Evolutionary conservation across 768 basidiomycete genomes (phyloP).

Genomic region (Tulasnella sp.): DNA sequence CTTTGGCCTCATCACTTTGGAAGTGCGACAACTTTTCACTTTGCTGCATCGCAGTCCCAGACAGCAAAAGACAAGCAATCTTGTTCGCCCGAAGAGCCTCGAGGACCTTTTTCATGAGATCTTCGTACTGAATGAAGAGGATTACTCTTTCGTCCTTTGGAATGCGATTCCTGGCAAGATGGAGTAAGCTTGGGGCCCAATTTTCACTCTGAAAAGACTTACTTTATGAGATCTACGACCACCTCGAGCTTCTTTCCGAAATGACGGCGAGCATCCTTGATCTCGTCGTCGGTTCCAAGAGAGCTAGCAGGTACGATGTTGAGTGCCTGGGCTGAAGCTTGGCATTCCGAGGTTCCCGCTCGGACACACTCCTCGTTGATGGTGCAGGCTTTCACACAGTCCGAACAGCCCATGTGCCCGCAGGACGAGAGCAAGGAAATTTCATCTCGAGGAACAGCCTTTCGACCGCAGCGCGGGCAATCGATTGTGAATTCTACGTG

Average conservation of each 20-base stretch:
- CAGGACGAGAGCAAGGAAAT: slow-evolving; percentile 87
- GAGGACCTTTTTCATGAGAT: slow-evolving; percentile 86
- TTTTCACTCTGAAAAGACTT: slow-evolving; percentile 32
- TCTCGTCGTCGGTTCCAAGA: slow-evolving; percentile 73
- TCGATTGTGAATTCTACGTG: slow-evolving; percentile 41
- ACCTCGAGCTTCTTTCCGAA: slow-evolving; percentile 80
- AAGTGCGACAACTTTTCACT: slow-evolving; percentile 82
- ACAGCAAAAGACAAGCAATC: slow-evolving; percentile 76
- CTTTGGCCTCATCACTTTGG: slow-evolving; percentile 70
- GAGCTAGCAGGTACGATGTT: slow-evolving; percentile 80
- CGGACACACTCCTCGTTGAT: slow-evolving; percentile 73
- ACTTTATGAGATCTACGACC: slow-evolving; percentile 74
- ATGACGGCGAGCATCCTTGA: slow-evolving; percentile 66
- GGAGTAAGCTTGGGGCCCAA: background rate
- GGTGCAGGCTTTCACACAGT: slow-evolving; percentile 69
- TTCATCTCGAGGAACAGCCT: slow-evolving; percentile 58
- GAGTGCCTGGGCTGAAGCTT: slow-evolving; percentile 71
- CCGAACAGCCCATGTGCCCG: slow-evolving; percentile 79
- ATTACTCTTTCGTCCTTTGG: slow-evolving; percentile 77
- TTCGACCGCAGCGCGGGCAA: slow-evolving; percentile 60
- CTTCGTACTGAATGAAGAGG: slow-evolving; percentile 94
- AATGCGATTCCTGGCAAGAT: slow-evolving; percentile 52
- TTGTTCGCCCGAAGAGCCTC: slow-evolving; percentile 71
- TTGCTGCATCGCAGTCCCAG: slow-evolving; percentile 68
- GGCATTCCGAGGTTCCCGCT: slow-evolving; percentile 62